These are phyloP conservation scores for Exophiala sp. DNA, from an alignment of 2,329 filamentous ascomycete species.

Conservation along the genomic window DNA sequence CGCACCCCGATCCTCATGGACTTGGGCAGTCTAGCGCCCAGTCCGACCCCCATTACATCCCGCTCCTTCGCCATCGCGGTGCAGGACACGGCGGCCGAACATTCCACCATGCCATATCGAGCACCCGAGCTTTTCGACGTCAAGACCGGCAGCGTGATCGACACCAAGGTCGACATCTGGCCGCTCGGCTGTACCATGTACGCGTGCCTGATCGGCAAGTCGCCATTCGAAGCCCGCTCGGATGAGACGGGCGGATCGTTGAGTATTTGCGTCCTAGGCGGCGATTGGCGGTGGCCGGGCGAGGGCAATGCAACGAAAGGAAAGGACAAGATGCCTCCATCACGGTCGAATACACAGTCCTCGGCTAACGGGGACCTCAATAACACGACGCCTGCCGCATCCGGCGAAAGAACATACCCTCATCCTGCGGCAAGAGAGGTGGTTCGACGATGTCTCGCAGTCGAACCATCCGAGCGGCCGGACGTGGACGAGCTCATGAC, in stretches of 20 bases:
- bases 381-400: constrained; percentile 31
- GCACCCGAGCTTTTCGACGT: constrained; percentile 98
- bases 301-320: constrained; percentile 65
- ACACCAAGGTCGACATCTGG: constrained; percentile 98
- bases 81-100: constrained; percentile 91
- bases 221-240: constrained; percentile 89
- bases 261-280: constrained; percentile 86
- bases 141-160: constrained; percentile 84
- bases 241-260: constrained; percentile 94
- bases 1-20: constrained; percentile 93
- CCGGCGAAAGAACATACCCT: constrained; percentile 53
- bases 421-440: constrained; percentile 82
- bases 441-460: constrained; percentile 77
- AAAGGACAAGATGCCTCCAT: constrained; percentile 47
- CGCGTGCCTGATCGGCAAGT: constrained; percentile 93
- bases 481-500: constrained; percentile 79
- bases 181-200: constrained; percentile 96
- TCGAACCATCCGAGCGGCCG: constrained; percentile 84
- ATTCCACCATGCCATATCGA: constrained; percentile 97
- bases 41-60: constrained; percentile 83
- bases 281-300: constrained; percentile 95
- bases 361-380: constrained; percentile 32
- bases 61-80: constrained; percentile 86
- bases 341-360: constrained; percentile 21
- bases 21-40: constrained; percentile 82